Base-by-base conservation (phyloP, 768 basidiomycete genomes). In the Krasilnikovozyma curviuscula region DNA sequence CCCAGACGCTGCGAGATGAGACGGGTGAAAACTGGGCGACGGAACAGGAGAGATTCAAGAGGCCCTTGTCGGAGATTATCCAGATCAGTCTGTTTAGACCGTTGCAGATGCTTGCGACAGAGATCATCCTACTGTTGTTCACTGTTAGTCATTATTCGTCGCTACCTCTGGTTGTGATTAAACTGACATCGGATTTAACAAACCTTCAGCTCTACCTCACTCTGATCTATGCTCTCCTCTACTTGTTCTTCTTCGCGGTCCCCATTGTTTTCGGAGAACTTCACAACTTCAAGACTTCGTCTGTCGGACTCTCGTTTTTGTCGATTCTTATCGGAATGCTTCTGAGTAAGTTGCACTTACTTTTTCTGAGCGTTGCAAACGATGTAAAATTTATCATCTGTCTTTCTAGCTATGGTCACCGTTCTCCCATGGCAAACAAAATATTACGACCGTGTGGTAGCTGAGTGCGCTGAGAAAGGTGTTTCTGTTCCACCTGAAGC, bases 61-160 rank as follows among this genome's bases (percentile, higher is more conserved):
- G 55, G 33, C 47, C 54, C 13, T 50, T 59, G 3, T 39, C 50
- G 2, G 55, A 63, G 40, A 45, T 63, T 9, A 56, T 55, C 32
- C 55, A 56, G 35, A 55, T 56, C n/a, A 51, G 54, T 12, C 52
- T 63, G 28, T 43, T 59, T 13, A 56, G 61, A 34, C 61, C 61
- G 5, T 54, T 61, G 40, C 46, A 55, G 3, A 55, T 63, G 31
- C 43, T 60, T 37, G 47, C 58, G 35, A 56, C 57, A 23, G 61
- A 62, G 44, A 59, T 59, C 3, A 59, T 62, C 40, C 56, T 60
- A 3, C 57, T 60, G 42, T 44, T 61, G 18, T 25, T 44, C 28
- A 21, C 43, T n/a, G n/a, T n/a, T n/a, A n/a, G n/a, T n/a, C n/a
- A n/a, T n/a, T n/a, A n/a, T n/a, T n/a, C n/a, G n/a, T n/a, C n/a